Evolutionary conservation across 2,329 filamentous ascomycete species (phyloP), one percentile per base, ranked within the genome.

Genomic region (Fusarium brevicatenulatum): DNA sequence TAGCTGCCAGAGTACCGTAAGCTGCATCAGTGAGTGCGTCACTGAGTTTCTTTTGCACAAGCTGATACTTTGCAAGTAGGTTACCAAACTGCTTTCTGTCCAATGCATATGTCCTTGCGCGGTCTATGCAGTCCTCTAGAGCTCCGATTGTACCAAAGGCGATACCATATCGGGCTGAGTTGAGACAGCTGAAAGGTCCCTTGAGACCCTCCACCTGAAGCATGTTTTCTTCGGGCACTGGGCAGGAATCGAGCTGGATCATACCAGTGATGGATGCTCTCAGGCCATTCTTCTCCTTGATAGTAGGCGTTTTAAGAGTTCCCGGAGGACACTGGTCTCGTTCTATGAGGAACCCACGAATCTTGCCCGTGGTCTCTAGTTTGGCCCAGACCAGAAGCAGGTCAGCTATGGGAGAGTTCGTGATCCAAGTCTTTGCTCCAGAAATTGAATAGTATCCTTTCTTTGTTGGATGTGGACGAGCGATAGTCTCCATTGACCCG

Each of bases 21-120:
- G 95, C 92, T 3, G 93, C 94, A 81, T 98, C 96, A 1, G 95
- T 98, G 5, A 90, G 87, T 4, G 95, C 95, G 82, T 98, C 95
- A 1, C 95, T 92, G 68, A 99, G 86, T 86, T 99, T 99, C 89
- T 97, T 98, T 86, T 98, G 96, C 56, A 99, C 89, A 19, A 99
- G 90, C 85, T 99, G 96, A 81, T 98, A 99, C 82, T 93, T 97
- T 42, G 95, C 96, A 62, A 99, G 87, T 0, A 95, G 95, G 82
- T 98, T 98, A 58, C 91, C 91, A 89, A 99, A 99, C 82, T 98
- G 96, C 83, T 92, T 95, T 71, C 96, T 88, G 81, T 98, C 95
- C 52, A 99, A 84, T 21, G 95, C 90, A 81, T 99, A 98, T 15
- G 91, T 90, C 69, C 95, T 88, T 4, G 96, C 91, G 54, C 95